A percentile compares a stretch with the other conserved stretches of the same genome.
Evolutionary conservation across 106 monocot genomes (phyloP).

Genomic region (Apostasia shenzhenica): DNA sequence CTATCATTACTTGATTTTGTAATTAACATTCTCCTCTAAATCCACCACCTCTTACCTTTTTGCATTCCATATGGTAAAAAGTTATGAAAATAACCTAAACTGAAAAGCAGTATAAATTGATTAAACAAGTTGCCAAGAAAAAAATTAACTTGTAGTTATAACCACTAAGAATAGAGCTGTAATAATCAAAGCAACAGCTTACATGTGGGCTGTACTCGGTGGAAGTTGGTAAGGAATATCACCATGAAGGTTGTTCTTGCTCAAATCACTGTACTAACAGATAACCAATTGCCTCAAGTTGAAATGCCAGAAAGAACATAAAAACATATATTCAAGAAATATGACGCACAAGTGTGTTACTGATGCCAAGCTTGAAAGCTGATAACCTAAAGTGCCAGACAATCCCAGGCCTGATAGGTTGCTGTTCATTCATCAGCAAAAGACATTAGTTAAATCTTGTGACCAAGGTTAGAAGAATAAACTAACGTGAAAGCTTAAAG

Average conservation of each 20-base stretch:
- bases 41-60: too few species aligned
- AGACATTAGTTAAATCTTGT: not conserved
- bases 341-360: conserved; percentile 83
- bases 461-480: not conserved
- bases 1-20: too few species aligned
- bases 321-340: not conserved
- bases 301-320: conserved; percentile 13
- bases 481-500: not conserved
- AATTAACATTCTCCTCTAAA: too few species aligned
- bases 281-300: conserved; percentile 36
- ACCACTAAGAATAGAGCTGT: not conserved
- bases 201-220: conserved; percentile 74
- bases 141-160: not conserved
- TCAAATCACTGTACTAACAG: conserved; percentile 90
- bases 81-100: not conserved
- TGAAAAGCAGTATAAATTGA: not conserved
- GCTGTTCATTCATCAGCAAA: conserved; percentile 34
- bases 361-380: conserved; percentile 86
- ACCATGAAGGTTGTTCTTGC: conserved; percentile 88
- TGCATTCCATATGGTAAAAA: too few species aligned
- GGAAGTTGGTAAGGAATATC: conserved; percentile 98
- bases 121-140: not conserved
- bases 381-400: conserved; percentile 82
- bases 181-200: conserved; percentile 18
- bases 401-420: conserved; percentile 69